Base-by-base conservation (phyloP, 768 basidiomycete genomes). In the Suillus subaureus region DNA sequence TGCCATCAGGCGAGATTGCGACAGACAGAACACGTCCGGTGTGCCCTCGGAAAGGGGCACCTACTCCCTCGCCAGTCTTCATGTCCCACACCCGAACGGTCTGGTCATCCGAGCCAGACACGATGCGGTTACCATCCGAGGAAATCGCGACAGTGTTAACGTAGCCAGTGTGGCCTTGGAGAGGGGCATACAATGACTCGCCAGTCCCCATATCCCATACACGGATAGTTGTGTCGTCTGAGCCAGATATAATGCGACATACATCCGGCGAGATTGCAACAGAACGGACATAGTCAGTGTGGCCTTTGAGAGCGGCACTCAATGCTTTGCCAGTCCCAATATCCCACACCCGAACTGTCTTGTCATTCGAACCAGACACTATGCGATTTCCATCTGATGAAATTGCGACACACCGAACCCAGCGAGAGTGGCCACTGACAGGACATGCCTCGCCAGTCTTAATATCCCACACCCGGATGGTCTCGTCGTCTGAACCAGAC, bases 121-220 rank as follows among this genome's bases (percentile, higher is more conserved):
- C 45, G 4, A 64, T 43, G 26, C 8, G 47, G 2, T n/a, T 23
- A 1, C 57, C 58, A 42, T 64, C 42, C 8, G 31, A 8, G 1
- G 63, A 64, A n/a, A 42, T 42, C 2, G 16, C 8, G 4, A 45
- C 21, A 9, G 21, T 1, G 3, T 1, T 4, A 16, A 42, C 23
- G 2, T 1, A 12, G 7, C 1, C 57, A 18, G 42, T 18, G 28
- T 60, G 40, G 1, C 40, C 28, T n/a, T 6, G 37, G 13, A 63
- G 26, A 7, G 49, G 28, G 6, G 18, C 31, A 26, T 2, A 12
- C 13, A 45, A 47, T 47, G 4, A 2, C 31, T 64, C 1, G 37
- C 37, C 64, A 31, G 57, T 49, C 42, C 47, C 12, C 12, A 55
- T 18, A 28, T 64, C 57, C 71, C 6, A 77, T 68, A 69, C 57